Conservation (phyloP, 306 rosid genomes). For the Quercus glauca region DNA sequence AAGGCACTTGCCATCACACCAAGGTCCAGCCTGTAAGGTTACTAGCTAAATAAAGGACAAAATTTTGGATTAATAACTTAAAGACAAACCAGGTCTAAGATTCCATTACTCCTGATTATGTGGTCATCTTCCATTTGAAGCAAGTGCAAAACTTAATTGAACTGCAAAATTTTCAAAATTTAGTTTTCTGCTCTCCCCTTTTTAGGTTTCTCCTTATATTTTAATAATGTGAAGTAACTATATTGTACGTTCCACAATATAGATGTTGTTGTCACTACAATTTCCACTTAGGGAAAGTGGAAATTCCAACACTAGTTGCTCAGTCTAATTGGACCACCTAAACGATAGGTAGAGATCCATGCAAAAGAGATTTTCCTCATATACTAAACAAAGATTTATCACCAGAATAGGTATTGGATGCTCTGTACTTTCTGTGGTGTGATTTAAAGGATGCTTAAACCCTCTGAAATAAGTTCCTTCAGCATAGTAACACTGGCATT, state of each 20-base stretch:
- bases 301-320: not conserved
- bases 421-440: not conserved
- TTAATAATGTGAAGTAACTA: not conserved
- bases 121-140: not conserved
- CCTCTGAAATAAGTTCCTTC: not conserved
- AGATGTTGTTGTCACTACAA: not conserved
- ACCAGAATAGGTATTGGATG: not conserved
- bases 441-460: not conserved
- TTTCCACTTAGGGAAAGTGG: not conserved
- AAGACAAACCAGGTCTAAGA: not conserved
- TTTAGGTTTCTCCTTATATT: not conserved
- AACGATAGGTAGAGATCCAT: not conserved
- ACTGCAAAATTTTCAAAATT: not conserved
- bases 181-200: not conserved
- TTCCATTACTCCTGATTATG: not conserved
- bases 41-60: not conserved
- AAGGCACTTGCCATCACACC: too few relatives aligned
- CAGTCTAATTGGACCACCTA: not conserved
- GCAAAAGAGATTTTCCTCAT: not conserved
- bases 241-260: not conserved
- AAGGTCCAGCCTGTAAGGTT: not conserved
- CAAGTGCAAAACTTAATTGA: not conserved
- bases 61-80: not conserved
- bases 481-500: not conserved
- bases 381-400: not conserved